Evolutionary conservation across 2,329 filamentous ascomycete species (phyloP).

Genomic region (Bimuria novae-zelandiae): DNA sequence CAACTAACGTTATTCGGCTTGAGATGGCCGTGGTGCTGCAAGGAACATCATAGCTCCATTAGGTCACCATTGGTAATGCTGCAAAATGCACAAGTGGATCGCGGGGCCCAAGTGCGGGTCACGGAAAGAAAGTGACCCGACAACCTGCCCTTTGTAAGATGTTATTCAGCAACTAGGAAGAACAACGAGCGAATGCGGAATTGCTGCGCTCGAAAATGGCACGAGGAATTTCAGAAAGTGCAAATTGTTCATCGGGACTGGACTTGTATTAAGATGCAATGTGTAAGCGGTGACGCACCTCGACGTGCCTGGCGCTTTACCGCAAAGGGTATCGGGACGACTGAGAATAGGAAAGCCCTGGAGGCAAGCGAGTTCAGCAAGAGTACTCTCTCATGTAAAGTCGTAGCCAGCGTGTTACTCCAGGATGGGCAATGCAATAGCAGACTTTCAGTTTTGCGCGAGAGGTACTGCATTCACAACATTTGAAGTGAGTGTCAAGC

Average conservation of each 20-base stretch:
- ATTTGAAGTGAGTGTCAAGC: not conserved
- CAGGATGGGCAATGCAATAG: too few relatives aligned
- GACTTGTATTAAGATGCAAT: not conserved
- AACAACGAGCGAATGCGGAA: not conserved
- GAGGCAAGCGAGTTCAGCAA: too few relatives aligned
- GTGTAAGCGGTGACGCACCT: not conserved
- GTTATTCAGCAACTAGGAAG: not conserved
- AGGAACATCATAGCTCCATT: conserved; percentile 4
- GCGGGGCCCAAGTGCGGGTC: too few relatives aligned
- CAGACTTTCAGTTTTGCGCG: too few relatives aligned
- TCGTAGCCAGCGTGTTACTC: too few relatives aligned
- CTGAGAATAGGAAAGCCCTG: too few relatives aligned
- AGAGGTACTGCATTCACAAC: not conserved
- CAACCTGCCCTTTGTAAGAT: too few relatives aligned
- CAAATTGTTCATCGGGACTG: too few relatives aligned
- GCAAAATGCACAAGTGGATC: conserved; percentile 4
- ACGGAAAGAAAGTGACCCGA: too few relatives aligned
- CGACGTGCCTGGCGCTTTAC: not conserved
- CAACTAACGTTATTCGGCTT: conserved; percentile 1
- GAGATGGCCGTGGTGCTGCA: not conserved
- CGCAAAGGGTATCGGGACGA: not conserved
- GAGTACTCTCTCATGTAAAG: too few relatives aligned
- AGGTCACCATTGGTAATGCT: conserved; percentile 22
- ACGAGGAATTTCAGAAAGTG: too few relatives aligned
- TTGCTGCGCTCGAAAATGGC: too few relatives aligned